Base-by-base conservation (phyloP, 2,329 filamentous ascomycete genomes). In the Neonectria sp. region DNA sequence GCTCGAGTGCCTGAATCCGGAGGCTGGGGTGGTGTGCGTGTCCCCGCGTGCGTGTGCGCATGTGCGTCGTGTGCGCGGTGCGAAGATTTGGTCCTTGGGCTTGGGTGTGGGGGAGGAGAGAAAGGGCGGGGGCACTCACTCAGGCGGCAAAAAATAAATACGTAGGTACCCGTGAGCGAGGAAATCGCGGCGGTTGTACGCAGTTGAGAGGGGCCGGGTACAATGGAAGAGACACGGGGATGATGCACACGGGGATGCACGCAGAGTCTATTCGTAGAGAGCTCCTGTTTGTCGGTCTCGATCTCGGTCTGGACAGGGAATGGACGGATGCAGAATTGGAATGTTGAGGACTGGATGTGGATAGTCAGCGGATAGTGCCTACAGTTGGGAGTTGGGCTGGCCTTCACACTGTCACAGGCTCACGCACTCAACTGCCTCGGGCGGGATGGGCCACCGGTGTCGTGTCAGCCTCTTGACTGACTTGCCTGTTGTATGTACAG, bases 321-420 rank as follows among this genome's bases (percentile, higher is more conserved):
- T 51, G 24, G 49, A 31, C 49, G 29, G 49, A 52, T 52, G 49
- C 49, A 52, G 17, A 52, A n/a, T 17, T 51, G 15, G n/a, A 33
- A 12, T 29, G 27, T 13, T 27, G 29, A 52, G 49, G 49, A 52
- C 33, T 52, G 49, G 37, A n/a, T n/a, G 37, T 33, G 31, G 27
- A 52, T 33, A 21, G 49, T 37, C 35, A 17, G 35, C 35, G 35
- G 9, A 37, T 37, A 13, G 37, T 40, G 37, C 37, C 37, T 15
- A 40, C 37, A 40, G 37, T 40, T 15, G 13, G 35, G 35, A 17
- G 4, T 35, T 35, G 15, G 15, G 37, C 37, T 40, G 6, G 31
- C 8, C 11, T 15, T 37, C 35, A 37, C 35, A 15, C 31, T 33
- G 31, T 33, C 31, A 33, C 31, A 9, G 31, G 31, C 33, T 35